Conservation (phyloP, 768 basidiomycete genomes). For the Pleurotus salmoneostramineus region DNA sequence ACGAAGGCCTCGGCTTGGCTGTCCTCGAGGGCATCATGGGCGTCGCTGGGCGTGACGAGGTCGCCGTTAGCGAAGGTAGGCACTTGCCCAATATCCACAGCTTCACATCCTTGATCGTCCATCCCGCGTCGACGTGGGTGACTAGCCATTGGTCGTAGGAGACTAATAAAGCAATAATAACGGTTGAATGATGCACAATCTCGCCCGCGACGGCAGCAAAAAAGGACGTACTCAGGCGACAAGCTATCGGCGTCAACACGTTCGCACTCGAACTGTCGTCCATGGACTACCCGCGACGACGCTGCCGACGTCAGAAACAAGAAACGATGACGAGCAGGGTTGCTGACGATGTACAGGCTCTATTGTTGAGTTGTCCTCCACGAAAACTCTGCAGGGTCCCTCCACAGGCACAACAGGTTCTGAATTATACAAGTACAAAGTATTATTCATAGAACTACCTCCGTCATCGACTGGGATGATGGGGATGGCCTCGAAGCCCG, state of each 20-base stretch:
- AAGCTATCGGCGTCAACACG: conserved; percentile 39
- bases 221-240: conserved; percentile 48
- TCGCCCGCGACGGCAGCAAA: background rate
- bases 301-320: background rate
- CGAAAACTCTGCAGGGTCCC: background rate
- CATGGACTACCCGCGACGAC: conserved; percentile 5
- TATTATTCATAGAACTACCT: background rate
- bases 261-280: conserved; percentile 8
- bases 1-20: conserved; percentile 39
- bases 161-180: conserved; percentile 31
- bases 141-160: conserved; percentile 75
- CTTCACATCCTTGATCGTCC: conserved; percentile 63
- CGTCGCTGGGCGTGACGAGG: background rate
- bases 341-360: background rate
- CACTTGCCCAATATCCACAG: conserved; percentile 59
- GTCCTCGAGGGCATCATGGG: conserved; percentile 11
- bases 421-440: background rate
- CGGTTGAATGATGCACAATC: background rate
- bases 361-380: background rate
- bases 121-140: conserved; percentile 59
- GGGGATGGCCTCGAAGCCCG: background rate
- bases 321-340: background rate
- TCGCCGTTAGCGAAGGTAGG: conserved; percentile 25
- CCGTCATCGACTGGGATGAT: background rate
- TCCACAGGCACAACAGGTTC: background rate